Evolutionary conservation across 2,329 filamentous ascomycete species (phyloP).

Genomic region (Pyrenochaeta sp.): DNA sequence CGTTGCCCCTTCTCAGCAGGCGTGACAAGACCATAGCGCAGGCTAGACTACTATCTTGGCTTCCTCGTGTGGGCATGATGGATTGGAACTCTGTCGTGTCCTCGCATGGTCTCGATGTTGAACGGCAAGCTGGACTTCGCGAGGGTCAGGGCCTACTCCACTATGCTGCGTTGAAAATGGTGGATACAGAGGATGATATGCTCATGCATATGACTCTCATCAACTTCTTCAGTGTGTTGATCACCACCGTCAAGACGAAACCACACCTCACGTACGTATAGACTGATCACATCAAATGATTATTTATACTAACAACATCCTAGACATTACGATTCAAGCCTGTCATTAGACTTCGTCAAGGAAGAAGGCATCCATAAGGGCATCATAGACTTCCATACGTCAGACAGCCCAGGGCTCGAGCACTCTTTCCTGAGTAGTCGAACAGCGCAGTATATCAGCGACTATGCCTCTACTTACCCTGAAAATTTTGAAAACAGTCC

Average conservation of each 20-base stretch:
- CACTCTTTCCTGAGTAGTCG: slow-evolving; percentile 63
- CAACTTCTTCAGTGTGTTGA: slow-evolving; percentile 64
- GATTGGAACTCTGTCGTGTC: slow-evolving; percentile 64
- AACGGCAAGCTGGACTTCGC: slow-evolving; percentile 50
- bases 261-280: slow-evolving; percentile 40
- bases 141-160: slow-evolving; percentile 58
- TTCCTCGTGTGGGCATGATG: slow-evolving; percentile 62
- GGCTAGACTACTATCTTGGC: slow-evolving; percentile 66
- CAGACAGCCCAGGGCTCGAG: slow-evolving; percentile 60
- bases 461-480: slow-evolving; percentile 64
- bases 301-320: neutral
- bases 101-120: slow-evolving; percentile 62
- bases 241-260: slow-evolving; percentile 52
- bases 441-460: slow-evolving; percentile 65
- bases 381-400: slow-evolving; percentile 60
- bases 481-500: slow-evolving; percentile 61
- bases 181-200: slow-evolving; percentile 64
- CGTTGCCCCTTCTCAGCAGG: slow-evolving; percentile 53
- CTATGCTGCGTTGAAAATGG: slow-evolving; percentile 64
- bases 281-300: neutral
- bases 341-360: slow-evolving; percentile 62
- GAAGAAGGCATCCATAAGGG: slow-evolving; percentile 59
- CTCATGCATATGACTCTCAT: slow-evolving; percentile 68
- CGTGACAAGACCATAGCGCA: slow-evolving; percentile 67
- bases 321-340: slow-evolving; percentile 51